Percentiles rank a stretch among this genome's conserved stretches.
These are phyloP conservation scores for Fusarium sp. DNA, from an alignment of 2,329 filamentous ascomycete genomes.

Conservation along the genomic window DNA sequence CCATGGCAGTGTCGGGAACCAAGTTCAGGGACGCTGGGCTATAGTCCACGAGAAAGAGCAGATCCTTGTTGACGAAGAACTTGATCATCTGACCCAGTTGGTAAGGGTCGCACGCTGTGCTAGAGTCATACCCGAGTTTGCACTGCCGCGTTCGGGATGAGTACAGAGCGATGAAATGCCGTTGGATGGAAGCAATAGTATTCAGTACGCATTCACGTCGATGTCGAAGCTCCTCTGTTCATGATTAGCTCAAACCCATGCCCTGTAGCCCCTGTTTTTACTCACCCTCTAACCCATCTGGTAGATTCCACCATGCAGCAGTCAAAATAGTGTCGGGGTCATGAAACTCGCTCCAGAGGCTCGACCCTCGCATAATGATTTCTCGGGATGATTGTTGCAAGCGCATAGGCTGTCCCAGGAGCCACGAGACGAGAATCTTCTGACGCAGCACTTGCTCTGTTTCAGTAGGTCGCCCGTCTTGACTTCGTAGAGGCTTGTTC, in stretches of 20 bases:
- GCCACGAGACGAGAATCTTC: constrained; percentile 72
- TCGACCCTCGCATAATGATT: constrained; percentile 71
- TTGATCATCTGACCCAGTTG: constrained; percentile 81
- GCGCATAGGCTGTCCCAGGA: constrained; percentile 69
- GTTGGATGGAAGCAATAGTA: constrained; percentile 73
- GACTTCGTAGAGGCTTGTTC: constrained; percentile 49
- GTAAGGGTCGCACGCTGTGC: constrained; percentile 76
- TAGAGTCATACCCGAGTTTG: constrained; percentile 77
- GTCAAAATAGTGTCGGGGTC: constrained; percentile 44
- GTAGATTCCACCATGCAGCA: constrained; percentile 77
- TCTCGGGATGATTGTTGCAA: constrained; percentile 70
- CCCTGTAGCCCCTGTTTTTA: neutral
- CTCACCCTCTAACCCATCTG: constrained; percentile 71
- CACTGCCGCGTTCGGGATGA: constrained; percentile 74
- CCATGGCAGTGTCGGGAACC: constrained; percentile 60
- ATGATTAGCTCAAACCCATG: constrained; percentile 14
- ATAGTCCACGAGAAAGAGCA: constrained; percentile 68
- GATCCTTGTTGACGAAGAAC: constrained; percentile 70
- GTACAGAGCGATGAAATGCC: constrained; percentile 73
- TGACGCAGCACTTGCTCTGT: constrained; percentile 73
- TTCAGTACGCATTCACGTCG: constrained; percentile 73
- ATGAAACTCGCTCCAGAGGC: constrained; percentile 60
- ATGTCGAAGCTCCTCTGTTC: constrained; percentile 69
- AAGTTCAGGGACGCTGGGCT: constrained; percentile 57
- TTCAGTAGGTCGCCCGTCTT: constrained; percentile 53